Percentiles rank a stretch among this genome's conserved stretches.
phyloP scores from a whole-genome alignment of 352 stramenopile genomes.

The Globisporangium recalcitrans region DNA sequence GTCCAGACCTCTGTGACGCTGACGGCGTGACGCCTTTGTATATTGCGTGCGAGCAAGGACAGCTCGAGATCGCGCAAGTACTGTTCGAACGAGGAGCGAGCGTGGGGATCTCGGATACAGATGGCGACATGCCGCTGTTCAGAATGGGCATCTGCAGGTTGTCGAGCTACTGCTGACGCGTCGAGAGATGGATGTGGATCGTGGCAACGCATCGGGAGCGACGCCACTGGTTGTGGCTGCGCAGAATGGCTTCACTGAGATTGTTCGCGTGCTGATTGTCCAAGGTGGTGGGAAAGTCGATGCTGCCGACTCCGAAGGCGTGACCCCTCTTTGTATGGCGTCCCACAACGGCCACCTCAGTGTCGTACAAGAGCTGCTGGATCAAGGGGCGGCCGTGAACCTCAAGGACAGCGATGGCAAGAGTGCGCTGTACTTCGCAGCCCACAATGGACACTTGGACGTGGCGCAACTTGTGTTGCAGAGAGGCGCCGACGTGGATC shows the following conservation, averaged over 20 bases:
- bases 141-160: conserved; percentile 1
- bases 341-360: not conserved
- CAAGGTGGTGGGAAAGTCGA: not conserved
- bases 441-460: conserved; percentile 1
- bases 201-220: not conserved
- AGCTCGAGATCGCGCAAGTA: not conserved
- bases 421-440: not conserved
- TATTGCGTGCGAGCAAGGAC: not conserved
- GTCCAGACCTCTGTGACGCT: conserved; percentile 31
- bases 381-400: not conserved
- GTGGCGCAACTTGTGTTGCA: not conserved
- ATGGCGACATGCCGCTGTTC: not conserved
- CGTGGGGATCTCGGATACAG: not conserved
- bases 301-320: not conserved
- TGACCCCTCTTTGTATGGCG: not conserved
- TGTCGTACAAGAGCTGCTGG: not conserved
- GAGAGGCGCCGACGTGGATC: not conserved
- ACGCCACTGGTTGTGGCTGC: not conserved
- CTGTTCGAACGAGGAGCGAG: conserved; percentile 3
- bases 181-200: not conserved
- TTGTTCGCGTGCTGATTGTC: not conserved
- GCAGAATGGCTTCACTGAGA: not conserved
- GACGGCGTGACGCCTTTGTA: conserved; percentile 15
- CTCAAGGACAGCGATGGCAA: not conserved
- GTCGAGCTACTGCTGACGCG: not conserved